Conservation (phyloP, 345 rosid genomes). For the Lumnitzera littorea region DNA sequence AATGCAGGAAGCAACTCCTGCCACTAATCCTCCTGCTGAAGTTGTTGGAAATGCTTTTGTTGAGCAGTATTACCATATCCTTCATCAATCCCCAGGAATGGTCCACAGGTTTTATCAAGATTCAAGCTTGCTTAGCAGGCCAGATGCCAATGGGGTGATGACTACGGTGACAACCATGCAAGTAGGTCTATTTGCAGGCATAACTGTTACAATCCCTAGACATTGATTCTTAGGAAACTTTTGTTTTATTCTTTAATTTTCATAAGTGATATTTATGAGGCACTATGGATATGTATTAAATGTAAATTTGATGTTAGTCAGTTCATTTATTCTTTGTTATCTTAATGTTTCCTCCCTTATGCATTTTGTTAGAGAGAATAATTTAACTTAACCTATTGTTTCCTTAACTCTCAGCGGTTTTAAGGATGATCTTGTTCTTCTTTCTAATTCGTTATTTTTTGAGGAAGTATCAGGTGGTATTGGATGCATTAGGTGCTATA, state of each 20-base stretch:
- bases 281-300: too few relatives aligned
- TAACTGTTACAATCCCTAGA: neutral
- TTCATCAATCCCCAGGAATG: constrained; percentile 48
- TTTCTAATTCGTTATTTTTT: too few relatives aligned
- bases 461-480: too few relatives aligned
- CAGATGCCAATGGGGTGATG: constrained; percentile 44
- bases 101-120: constrained; percentile 67
- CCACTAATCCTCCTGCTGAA: constrained; percentile 27
- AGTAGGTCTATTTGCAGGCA: constrained; percentile 21
- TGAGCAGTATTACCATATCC: constrained; percentile 62
- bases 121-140: constrained; percentile 54
- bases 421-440: too few relatives aligned
- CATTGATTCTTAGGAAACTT: neutral
- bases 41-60: constrained; percentile 66
- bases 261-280: neutral
- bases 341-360: too few relatives aligned
- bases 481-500: too few relatives aligned
- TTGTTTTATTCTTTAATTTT: neutral
- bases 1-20: constrained; percentile 38
- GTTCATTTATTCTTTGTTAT: too few relatives aligned
- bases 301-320: too few relatives aligned
- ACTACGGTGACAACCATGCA: constrained; percentile 50
- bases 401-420: too few relatives aligned
- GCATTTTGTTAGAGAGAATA: too few relatives aligned
- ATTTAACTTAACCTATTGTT: too few relatives aligned